Base-by-base conservation (phyloP, 1,139 yeast genomes). In the Saccharomycopsis phalli region DNA sequence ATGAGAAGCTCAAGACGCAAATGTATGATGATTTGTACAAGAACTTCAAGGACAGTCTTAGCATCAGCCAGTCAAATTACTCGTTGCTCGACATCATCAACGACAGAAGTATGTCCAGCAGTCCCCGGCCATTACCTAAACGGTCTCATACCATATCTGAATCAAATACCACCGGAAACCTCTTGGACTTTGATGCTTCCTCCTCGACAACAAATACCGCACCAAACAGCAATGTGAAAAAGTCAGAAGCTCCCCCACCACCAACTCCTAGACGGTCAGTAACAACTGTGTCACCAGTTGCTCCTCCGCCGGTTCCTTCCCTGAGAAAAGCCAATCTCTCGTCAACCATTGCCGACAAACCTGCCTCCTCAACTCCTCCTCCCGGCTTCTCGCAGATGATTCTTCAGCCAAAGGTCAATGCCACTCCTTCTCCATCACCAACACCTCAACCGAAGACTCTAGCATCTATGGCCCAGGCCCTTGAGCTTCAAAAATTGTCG, bases 21-120 rank as follows among this genome's bases (percentile, higher is more conserved):
- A 59, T 80, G 41, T 62, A 74, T 18, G 66, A 66, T 41, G 66
- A 71, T 37, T 58, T 81, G 38, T 74, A 76, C 50, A 66, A 69
- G 32, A 65, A 62, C 32, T 79, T 70, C 54, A 74, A 64, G 43
- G 21, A 25, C 22, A 17, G 34, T 23, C 18, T 34, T 7, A n/a
- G 22, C 13, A 11, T 33, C 30, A 32, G 20, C 14, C 21, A 23
- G 46, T 7, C 37, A 48, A 13, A 48, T 49, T 2, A 41, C 18
- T 33, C 42, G 4, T 18, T 34, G 8, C 17, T 33, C n/a, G 45
- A 41, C 25, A 31, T 38, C 20, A 46, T 7, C 31, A 42, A 22
- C 44, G 40, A 31, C 13, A 22, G 22, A 19, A 18, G 28, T 11
- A 30, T 22, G n/a, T n/a, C 16, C 17, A 31, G 2, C 13, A 27